Conservation (phyloP, 2,329 filamentous ascomycete species). For the Colletotrichum simmondsii region DNA sequence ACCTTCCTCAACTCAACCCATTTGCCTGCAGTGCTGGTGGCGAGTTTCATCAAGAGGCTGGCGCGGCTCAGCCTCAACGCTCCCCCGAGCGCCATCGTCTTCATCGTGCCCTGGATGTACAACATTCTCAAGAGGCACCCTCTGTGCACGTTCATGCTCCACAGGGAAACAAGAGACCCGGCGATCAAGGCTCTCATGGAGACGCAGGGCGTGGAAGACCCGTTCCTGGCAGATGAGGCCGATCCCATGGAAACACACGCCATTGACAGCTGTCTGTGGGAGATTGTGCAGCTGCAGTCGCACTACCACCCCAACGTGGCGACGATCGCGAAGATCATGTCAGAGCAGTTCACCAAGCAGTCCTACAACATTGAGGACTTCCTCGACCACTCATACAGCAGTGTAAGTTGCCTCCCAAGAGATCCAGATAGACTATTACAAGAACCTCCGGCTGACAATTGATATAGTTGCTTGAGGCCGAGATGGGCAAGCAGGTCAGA, state of each 20-base stretch:
- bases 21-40: conserved; percentile 88
- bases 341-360: conserved; percentile 97
- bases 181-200: conserved; percentile 70
- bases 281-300: conserved; percentile 87
- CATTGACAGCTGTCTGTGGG: conserved; percentile 95
- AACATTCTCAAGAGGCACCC: conserved; percentile 93
- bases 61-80: conserved; percentile 86
- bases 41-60: conserved; percentile 96
- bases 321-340: conserved; percentile 91
- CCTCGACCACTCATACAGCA: conserved; percentile 90
- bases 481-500: conserved; percentile 84
- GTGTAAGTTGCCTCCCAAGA: conserved; percentile 63
- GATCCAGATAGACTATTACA: neutral
- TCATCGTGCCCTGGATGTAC: conserved; percentile 92
- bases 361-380: conserved; percentile 98
- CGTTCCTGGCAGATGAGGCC: conserved; percentile 78
- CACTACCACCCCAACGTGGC: conserved; percentile 99
- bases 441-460: conserved; percentile 64
- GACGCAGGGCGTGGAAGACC: conserved; percentile 72
- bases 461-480: conserved; percentile 80
- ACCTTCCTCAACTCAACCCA: conserved; percentile 92
- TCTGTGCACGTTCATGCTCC: conserved; percentile 94
- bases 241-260: conserved; percentile 89
- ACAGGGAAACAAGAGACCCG: conserved; percentile 74
- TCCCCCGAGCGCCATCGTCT: conserved; percentile 89